Evolutionary conservation across 345 rosid genomes (phyloP), one percentile per base, ranked within the genome.

Genomic region (Rhizophora apiculata): DNA sequence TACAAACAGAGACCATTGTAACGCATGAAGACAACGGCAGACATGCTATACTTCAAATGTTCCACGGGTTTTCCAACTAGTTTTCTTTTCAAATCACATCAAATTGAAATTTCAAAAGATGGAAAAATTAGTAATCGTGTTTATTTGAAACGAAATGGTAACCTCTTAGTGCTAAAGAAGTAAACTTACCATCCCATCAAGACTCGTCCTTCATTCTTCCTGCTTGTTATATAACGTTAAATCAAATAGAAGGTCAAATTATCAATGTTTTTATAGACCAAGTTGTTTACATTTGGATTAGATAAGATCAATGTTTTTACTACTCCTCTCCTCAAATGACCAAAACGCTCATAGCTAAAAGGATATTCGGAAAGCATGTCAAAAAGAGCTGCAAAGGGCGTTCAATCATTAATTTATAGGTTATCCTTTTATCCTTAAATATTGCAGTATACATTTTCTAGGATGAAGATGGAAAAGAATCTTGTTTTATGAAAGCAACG

Each of bases 51-150:
- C 63, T 29, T 55, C 48, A 46, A 34, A 57, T 64, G 49, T n/a
- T 65, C 58, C 53, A 32, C 63, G 3, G 31, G 13, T 21, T 62
- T 22, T 53, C 10, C 27, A 51, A 61, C 18, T 8, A 31, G 22
- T 20, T 62, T 56, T 60, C 69, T 29, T 16, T 16, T 18, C 46
- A 72, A 9, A 72, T 37, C 56, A 30, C 69, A 55, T 57, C 64
- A n/a, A 48, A 58, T 21, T 56, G 13, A 56, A 16, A 24, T 56
- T 20, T 6, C 8, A 27, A 24, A 22, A 27, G 31, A 24, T 43
- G 0, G 19, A 11, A 56, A 27, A 27, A 55, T 0, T 22, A 55
- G 59, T n/a, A 55, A 54, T 21, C 11, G 10, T 21, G 26, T 24
- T 54, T 20, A 20, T 54, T 31, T 31, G 34, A 31, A 31, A 31